Conservation (phyloP, 2,329 filamentous ascomycete species). For the Penicillium sp. region DNA sequence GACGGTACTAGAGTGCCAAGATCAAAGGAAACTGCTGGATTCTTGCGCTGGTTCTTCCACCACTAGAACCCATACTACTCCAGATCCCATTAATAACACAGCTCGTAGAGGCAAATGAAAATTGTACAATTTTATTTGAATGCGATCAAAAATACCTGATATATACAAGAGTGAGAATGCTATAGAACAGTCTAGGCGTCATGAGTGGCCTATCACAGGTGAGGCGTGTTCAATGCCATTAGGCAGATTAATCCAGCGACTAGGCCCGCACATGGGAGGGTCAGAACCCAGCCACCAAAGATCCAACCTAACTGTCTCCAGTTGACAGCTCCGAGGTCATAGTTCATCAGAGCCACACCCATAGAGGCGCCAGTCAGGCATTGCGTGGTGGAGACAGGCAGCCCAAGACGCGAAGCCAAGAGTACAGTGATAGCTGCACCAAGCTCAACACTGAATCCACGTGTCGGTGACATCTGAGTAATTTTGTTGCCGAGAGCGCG, state of each 20-base stretch:
- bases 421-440: conserved; percentile 42
- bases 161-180: background rate
- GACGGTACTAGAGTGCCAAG: background rate
- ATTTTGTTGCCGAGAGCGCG: conserved; percentile 42
- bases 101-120: too few relatives aligned
- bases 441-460: conserved; percentile 37
- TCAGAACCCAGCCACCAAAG: conserved; percentile 46
- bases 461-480: conserved; percentile 38
- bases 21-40: background rate
- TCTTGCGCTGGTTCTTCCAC: background rate
- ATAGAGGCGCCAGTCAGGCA: conserved; percentile 37
- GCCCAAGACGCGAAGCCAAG: conserved; percentile 32
- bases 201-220: conserved; percentile 8
- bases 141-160: background rate
- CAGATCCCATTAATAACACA: background rate
- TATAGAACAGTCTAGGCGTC: background rate
- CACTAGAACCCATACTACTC: background rate
- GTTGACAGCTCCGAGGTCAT: conserved; percentile 42
- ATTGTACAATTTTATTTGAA: background rate
- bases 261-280: conserved; percentile 43
- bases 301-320: conserved; percentile 46
- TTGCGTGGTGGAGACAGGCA: conserved; percentile 40
- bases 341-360: conserved; percentile 39
- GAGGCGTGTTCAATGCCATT: conserved; percentile 45
- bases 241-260: conserved; percentile 40